Base-by-base conservation (phyloP, 2,329 filamentous ascomycete genomes). In the Lizonia empirigonia region DNA sequence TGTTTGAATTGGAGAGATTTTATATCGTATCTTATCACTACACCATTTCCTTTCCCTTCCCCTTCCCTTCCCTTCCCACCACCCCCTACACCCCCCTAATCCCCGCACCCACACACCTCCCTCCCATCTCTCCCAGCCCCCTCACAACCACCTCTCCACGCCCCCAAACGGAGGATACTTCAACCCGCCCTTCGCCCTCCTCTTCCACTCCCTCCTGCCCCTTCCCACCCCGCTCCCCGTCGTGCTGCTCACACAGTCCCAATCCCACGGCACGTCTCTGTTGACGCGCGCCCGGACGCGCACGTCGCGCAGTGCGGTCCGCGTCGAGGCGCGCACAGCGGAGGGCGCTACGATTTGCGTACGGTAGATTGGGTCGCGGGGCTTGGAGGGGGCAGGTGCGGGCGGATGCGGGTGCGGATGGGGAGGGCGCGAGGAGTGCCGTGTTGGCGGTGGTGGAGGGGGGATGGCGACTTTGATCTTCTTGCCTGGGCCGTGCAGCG, bases 241-340 rank as follows among this genome's bases (percentile, higher is more conserved):
- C 1, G 60, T 60, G 44, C 66, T 71, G 42, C 67, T 69, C 10
- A 71, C 56, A 24, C 68, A 70, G 20, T 71, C 69, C 69, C 69
- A 71, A 45, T 64, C 60, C 65, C 68, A 71, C 7, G 69, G 69
- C 13, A 71, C 67, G 29, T 66, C 49, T 19, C 67, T 49, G n/a
- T n/a, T n/a, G n/a, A n/a, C n/a, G n/a, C n/a, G n/a, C n/a, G n/a
- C n/a, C n/a, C n/a, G n/a, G n/a, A n/a, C n/a, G n/a, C n/a, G n/a
- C 32, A 52, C 50, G 16, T 53, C 55, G n/a, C 60, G 52, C 22
- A 71, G 52, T 15, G 65, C 67, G 7, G 59, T 41, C 9, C 62
- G 52, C 4, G 69, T 71, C 15, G 55, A 63, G n/a, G 65, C 62
- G 13, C 64, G 51, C 20, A 70, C 53, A 10, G 50, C 59, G 10